phyloP scores from a whole-genome alignment of 768 basidiomycete species.

The Pulveroboletus ravenelii region DNA sequence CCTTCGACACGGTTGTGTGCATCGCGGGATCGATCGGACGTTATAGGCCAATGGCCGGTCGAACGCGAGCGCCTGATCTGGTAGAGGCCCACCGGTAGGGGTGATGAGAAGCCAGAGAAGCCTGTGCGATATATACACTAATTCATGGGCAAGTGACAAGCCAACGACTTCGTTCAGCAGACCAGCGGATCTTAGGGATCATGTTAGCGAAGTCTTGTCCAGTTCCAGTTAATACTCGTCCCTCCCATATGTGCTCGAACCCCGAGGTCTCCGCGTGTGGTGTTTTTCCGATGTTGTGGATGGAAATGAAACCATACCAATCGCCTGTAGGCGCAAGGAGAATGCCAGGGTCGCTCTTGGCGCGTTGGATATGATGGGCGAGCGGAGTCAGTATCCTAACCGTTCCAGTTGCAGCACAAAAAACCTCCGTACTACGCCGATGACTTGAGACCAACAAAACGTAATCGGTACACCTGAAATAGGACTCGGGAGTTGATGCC shows the following conservation, averaged over 20 bases:
- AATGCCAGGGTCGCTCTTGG: too few relatives aligned
- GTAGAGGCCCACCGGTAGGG: background rate
- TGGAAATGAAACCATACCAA: too few relatives aligned
- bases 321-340: too few relatives aligned
- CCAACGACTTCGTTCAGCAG: background rate
- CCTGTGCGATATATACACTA: background rate
- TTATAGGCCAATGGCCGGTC: background rate
- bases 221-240: background rate
- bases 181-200: background rate
- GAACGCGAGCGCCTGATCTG: background rate
- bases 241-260: background rate
- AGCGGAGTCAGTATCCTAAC: too few relatives aligned
- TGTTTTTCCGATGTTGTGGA: too few relatives aligned
- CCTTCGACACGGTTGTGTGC: slow-evolving; percentile 2
- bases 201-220: background rate
- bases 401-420: too few relatives aligned
- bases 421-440: too few relatives aligned
- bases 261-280: slow-evolving; percentile 13
- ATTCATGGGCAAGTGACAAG: background rate
- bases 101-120: background rate
- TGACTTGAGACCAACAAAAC: too few relatives aligned
- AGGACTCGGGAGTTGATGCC: too few relatives aligned
- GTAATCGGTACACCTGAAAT: too few relatives aligned
- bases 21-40: slow-evolving; percentile 13
- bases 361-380: too few relatives aligned